Conservation (phyloP, 225 moss, liverwort and hornwort genomes). For the Polytrichum formosum region DNA sequence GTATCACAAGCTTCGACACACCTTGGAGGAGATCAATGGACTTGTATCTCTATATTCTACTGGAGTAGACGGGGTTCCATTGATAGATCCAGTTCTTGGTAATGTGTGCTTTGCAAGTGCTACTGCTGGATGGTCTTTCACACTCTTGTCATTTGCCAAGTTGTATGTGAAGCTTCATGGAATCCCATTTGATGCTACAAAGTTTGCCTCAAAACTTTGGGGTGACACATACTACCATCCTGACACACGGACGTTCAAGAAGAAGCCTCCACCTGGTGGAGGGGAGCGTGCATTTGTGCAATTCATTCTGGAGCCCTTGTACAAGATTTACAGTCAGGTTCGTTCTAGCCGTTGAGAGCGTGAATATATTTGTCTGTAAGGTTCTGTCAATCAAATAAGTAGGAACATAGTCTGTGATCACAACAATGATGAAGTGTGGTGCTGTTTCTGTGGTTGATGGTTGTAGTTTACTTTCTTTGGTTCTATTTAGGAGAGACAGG, state of each 20-base stretch:
- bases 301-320: constrained; percentile 88
- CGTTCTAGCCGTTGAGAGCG: neutral
- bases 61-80: constrained; percentile 57
- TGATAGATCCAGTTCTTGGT: constrained; percentile 86
- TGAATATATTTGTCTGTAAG: too few species aligned
- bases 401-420: too few species aligned
- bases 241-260: constrained; percentile 77
- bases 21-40: constrained; percentile 86
- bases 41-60: constrained; percentile 65
- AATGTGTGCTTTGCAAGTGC: constrained; percentile 99
- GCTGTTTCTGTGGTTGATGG: too few species aligned
- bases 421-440: too few species aligned
- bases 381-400: too few species aligned
- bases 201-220: constrained; percentile 90
- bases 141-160: constrained; percentile 93
- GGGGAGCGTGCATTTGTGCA: constrained; percentile 98
- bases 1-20: constrained; percentile 95
- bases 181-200: constrained; percentile 81
- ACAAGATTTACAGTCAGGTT: constrained; percentile 96
- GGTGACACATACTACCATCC: constrained; percentile 85
- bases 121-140: constrained; percentile 98
- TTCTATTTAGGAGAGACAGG: too few species aligned
- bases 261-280: constrained; percentile 69
- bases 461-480: too few species aligned
- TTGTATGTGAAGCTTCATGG: constrained; percentile 95